Evolutionary conservation across 257 asterid species (phyloP), one percentile per base, ranked within the genome.

Genomic region (Capsicum pubescens): DNA sequence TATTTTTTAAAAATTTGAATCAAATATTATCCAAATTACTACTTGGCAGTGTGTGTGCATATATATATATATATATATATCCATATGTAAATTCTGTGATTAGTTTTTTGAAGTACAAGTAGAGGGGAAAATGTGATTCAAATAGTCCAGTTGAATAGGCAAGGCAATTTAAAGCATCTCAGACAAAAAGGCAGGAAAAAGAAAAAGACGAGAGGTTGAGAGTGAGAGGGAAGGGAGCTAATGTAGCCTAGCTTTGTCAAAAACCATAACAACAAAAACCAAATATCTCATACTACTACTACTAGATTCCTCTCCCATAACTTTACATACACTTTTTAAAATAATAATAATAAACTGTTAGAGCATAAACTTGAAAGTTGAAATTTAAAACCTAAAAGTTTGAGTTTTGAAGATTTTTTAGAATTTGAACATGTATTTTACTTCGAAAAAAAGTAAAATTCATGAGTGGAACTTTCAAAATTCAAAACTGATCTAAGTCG

Each of bases 101-200:
- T 11, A 26, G 12, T 14, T 67, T 67, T 35, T 0, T 36, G 4
- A 8, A 15, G 5, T 68, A 1, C 8, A 1, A 50, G 10, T 50
- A 21, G 5, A 76, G 63, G 46, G 61, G 21, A 76, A 21, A 76
- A 26, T 11, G 7, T 48, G 3, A 74, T 78, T 64, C 36, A 78
- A 14, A 35, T 3, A 66, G 74, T 6, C 21, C 6, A 55, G 19
- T n/a, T 21, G 44, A 66, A 64, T 66, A 21, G n/a, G 14, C 2
- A 67, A 17, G 64, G 66, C 54, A 67, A 67, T 13, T 79, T 67
- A 67, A 80, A 78, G 87, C 82, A 68, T 80, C 82, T 80, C 87
- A 76, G 84, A 80, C 87, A 84, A 79, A 84, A 79, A 55, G 86
- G 72, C 44, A 39, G 44, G 4, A 39, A 39, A 39, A 39, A 39